Evolutionary conservation across 371 early-diverging fungal genomes (phyloP).

Genomic region (Lichtheimia ornata): DNA sequence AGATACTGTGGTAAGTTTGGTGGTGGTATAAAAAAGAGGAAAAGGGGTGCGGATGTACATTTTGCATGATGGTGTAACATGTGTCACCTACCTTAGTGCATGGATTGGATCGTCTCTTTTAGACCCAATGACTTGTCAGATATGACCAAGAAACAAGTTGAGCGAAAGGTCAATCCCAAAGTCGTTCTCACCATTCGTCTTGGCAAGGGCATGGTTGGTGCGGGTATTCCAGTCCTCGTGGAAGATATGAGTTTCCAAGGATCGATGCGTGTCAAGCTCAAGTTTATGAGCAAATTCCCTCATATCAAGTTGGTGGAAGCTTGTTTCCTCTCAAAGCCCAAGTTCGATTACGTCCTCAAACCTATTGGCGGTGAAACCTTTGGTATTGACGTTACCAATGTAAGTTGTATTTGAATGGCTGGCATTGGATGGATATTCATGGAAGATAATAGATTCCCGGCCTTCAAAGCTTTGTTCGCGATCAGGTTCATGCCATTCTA

Average conservation of each 20-base stretch:
- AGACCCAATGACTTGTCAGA: slow-evolving; percentile 79
- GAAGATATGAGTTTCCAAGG: slow-evolving; percentile 93
- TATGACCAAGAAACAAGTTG: slow-evolving; percentile 65
- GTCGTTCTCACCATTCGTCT: slow-evolving; percentile 89
- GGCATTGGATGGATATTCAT: background rate
- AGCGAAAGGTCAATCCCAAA: slow-evolving; percentile 83
- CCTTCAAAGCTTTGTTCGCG: slow-evolving; percentile 77
- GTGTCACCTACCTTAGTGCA: slow-evolving; percentile 47
- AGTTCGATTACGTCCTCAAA: slow-evolving; percentile 91
- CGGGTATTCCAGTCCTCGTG: slow-evolving; percentile 92
- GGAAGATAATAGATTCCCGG: slow-evolving; percentile 69
- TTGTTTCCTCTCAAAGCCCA: slow-evolving; percentile 87
- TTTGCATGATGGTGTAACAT: background rate
- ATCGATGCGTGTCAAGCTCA: slow-evolving; percentile 79
- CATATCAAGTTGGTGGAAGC: slow-evolving; percentile 89
- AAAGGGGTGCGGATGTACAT: too few species aligned
- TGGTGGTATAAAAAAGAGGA: too few species aligned
- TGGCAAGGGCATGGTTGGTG: slow-evolving; percentile 88
- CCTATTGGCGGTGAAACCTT: slow-evolving; percentile 90
- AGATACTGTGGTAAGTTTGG: slow-evolving; percentile 72
- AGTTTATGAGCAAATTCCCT: slow-evolving; percentile 85
- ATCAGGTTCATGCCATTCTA: slow-evolving; percentile 73
- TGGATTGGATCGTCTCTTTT: slow-evolving; percentile 93
- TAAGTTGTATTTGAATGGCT: slow-evolving; percentile 22
- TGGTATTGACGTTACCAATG: slow-evolving; percentile 81